Base-by-base conservation (phyloP, 306 rosid species). In the Elaeagnus macrophylla region DNA sequence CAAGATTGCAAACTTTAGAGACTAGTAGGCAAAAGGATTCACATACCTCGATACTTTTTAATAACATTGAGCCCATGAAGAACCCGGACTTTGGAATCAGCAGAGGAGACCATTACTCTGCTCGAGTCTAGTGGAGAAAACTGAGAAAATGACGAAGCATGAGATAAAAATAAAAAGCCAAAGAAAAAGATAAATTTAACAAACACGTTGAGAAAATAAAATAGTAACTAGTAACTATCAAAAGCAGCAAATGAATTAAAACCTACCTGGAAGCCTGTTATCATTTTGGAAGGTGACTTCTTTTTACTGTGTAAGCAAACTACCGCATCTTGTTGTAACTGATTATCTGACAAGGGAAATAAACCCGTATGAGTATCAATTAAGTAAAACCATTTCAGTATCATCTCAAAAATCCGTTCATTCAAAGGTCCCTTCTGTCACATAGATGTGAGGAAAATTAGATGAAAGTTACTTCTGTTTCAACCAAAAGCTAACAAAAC, bases 41-140 rank as follows among this genome's bases (percentile, higher is more conserved):
- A 39, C 77, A 37, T 81, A 87, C 99, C 84, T 70, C 79, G 78
- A 72, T 84, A 93, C 68, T 87, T 87, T 67, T 85, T 81, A 53
- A 87, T 71, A 70, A 93, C 88, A 63, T 75, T 73, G 32, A 37
- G 67, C 60, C 94, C 96, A 1, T 78, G 82, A 71, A 93, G 88
- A 68, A 93, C 69, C 77, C 89, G 81, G 75, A 93, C 95, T 69
- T 70, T 87, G 11, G 96, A 93, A 72, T 82, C 89, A 6, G 94
- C 93, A 75, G 81, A 77, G 15, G 95, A 78, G 54, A 93, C 96
- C 85, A 93, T 72, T 37, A 87, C 83, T 67, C 75, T 82, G 80
- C 70, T 73, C 25, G 81, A 73, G 61, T 87, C 94, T 57, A 71
- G 79, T 7, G 94, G 94, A 68, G 71, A 78, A 69, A 80, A 93